phyloP scores from a whole-genome alignment of 805 yeast genomes.

The Candida golubevii region DNA sequence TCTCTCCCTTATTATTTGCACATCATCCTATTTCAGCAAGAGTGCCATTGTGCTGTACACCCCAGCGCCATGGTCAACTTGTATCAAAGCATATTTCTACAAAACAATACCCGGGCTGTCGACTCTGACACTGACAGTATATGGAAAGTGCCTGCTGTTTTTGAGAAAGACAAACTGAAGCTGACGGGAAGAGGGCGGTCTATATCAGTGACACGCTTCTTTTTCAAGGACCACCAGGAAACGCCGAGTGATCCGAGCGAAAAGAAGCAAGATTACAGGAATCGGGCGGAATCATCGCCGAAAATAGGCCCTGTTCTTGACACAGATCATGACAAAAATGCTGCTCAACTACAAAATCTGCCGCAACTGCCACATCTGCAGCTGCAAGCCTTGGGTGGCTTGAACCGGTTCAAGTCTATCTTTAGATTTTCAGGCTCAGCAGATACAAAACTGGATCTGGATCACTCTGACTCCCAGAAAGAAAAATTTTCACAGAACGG shows the following conservation, averaged over 20 bases:
- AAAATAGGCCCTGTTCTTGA: neutral
- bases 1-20: too few species aligned
- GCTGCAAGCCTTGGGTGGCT: slow-evolving; percentile 1
- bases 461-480: too few species aligned
- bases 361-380: neutral
- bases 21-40: too few species aligned
- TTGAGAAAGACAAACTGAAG: slow-evolving; percentile 7
- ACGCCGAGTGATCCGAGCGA: neutral
- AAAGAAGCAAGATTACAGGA: neutral
- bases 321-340: too few species aligned
- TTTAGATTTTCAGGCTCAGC: slow-evolving; percentile 13
- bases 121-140: slow-evolving; percentile 13
- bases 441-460: slow-evolving; percentile 3
- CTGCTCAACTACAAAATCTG: too few species aligned
- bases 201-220: slow-evolving; percentile 25
- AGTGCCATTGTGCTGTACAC: too few species aligned
- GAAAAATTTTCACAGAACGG: too few species aligned
- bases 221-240: slow-evolving; percentile 22
- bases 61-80: slow-evolving; percentile 16
- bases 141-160: slow-evolving; percentile 15
- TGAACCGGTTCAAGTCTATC: slow-evolving; percentile 1
- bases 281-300: neutral
- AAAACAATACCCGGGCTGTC: slow-evolving; percentile 5
- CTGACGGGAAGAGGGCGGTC: slow-evolving; percentile 19
- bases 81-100: slow-evolving; percentile 17